Base-by-base conservation (phyloP, 2,329 filamentous ascomycete species). In the Pseudogymnoascus sp. region DNA sequence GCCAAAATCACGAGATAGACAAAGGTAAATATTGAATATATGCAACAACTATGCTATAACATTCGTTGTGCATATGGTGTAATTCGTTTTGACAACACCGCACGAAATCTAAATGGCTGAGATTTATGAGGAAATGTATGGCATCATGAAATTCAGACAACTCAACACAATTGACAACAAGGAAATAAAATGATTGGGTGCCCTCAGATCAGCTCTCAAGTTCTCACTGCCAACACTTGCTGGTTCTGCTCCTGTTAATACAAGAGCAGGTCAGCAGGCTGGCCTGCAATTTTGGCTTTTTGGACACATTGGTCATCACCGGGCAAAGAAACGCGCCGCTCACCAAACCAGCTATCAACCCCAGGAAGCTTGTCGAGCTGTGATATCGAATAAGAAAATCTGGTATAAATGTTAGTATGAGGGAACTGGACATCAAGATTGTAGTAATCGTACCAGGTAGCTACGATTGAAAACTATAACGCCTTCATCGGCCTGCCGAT, bases 181-280 rank as follows among this genome's bases (percentile, higher is more conserved):
- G 39, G 24, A n/a, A 31, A 47, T 60, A 35, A 29, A 58, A 59
- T 7, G 26, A 59, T n/a, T 5, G 26, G 33, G 58, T 66, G 66
- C 71, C 71, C 71, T 73, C 71, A 73, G 71, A 73, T 73, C 63
- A 73, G 71, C 71, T 73, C 71, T 73, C 71, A 72, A 70, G 71
- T 73, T 71, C 68, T 73, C 71, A 73, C 71, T 60, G 70, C 67
- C 61, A 73, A 73, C 71, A 64, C 71, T 71, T 67, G 58, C 69
- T 54, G 47, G 47, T 54, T 54, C 63, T 58, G 59, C 65, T 59
- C 58, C 59, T 63, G 61, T 58, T 58, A 61, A 50, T 57, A 64
- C 63, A 59, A 66, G 24, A 50, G 63, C 58, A 60, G 58, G 59
- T 44, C 57, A 62, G 69, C 64, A 70, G 70, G 71, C 68, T 73